These are phyloP conservation scores for Globisporangium rhizosaccharum DNA, from an alignment of 352 stramenopile species.

Conservation along the genomic window DNA sequence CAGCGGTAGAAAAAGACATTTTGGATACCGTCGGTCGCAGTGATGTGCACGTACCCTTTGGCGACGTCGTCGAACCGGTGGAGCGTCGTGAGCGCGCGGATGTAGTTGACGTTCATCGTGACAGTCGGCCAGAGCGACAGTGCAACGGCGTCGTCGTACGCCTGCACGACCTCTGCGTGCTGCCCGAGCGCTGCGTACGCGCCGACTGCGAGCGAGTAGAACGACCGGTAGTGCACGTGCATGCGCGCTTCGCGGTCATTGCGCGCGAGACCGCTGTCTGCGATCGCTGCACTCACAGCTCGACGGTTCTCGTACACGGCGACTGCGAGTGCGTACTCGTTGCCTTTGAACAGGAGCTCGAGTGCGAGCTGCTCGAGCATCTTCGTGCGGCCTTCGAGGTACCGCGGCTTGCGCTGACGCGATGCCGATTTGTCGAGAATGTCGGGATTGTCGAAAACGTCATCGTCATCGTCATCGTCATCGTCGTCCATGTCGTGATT, in stretches of 20 bases:
- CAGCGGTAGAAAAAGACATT: constrained; percentile 17
- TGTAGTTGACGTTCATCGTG: constrained; percentile 15
- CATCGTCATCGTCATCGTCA: not conserved
- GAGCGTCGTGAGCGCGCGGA: constrained; percentile 12
- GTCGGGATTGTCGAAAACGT: no score
- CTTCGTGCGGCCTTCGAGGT: constrained; percentile 10
- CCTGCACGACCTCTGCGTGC: constrained; percentile 6
- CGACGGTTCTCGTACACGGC: constrained; percentile 13
- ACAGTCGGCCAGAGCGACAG: constrained; percentile 11
- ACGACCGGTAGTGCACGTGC: constrained; percentile 12
- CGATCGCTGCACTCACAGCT: constrained; percentile 1
- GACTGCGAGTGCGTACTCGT: constrained; percentile 7
- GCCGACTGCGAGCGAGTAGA: constrained; percentile 13
- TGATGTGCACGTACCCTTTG: constrained; percentile 4
- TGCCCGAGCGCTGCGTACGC: constrained; percentile 8
- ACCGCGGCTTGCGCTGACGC: not conserved
- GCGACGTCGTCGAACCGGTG: constrained; percentile 1
- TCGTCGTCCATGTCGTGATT: not conserved
- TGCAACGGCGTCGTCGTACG: constrained; percentile 5
- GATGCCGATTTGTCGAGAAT: no score
- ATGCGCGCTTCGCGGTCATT: constrained; percentile 11
- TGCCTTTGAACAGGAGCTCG: constrained; percentile 7
- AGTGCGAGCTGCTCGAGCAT: constrained; percentile 15
- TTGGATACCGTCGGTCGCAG: constrained; percentile 7
- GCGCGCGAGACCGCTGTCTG: constrained; percentile 2